Conservation (phyloP, 495 filamentous ascomycete species). For the Elasticomyces elasticus region DNA sequence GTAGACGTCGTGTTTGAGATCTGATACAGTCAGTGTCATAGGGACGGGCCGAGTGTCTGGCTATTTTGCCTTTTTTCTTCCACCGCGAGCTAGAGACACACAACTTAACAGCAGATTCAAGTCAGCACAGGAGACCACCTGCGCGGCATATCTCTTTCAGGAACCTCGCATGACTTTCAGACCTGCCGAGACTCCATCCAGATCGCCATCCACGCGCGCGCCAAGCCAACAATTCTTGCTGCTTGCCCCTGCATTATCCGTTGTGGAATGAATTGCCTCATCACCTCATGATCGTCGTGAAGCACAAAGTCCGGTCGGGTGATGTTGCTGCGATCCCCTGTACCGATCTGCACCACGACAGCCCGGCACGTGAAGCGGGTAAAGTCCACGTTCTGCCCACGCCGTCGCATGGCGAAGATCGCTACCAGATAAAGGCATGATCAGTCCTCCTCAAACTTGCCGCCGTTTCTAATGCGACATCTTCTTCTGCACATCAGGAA, state of each 20-base stretch:
- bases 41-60: background rate
- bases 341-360: slow-evolving; percentile 4
- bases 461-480: too few species aligned
- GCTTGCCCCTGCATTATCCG: background rate
- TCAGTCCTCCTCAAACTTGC: too few species aligned
- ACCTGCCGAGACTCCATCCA: background rate
- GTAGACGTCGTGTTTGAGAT: slow-evolving; percentile 5
- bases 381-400: slow-evolving; percentile 1
- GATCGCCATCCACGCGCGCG: background rate
- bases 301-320: background rate
- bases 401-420: background rate
- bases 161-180: background rate
- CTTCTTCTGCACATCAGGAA: background rate
- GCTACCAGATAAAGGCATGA: background rate
- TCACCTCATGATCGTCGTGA: slow-evolving; percentile 1
- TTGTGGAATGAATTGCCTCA: background rate
- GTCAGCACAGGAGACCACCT: too few species aligned
- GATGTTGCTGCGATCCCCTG: background rate
- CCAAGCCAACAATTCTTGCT: background rate
- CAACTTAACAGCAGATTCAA: too few species aligned
- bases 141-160: too few species aligned
- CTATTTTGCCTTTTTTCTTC: background rate
- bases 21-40: background rate
- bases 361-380: slow-evolving; percentile 7
- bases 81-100: too few species aligned